phyloP scores from a whole-genome alignment of 495 filamentous ascomycete genomes.

The Daldinia grandis region DNA sequence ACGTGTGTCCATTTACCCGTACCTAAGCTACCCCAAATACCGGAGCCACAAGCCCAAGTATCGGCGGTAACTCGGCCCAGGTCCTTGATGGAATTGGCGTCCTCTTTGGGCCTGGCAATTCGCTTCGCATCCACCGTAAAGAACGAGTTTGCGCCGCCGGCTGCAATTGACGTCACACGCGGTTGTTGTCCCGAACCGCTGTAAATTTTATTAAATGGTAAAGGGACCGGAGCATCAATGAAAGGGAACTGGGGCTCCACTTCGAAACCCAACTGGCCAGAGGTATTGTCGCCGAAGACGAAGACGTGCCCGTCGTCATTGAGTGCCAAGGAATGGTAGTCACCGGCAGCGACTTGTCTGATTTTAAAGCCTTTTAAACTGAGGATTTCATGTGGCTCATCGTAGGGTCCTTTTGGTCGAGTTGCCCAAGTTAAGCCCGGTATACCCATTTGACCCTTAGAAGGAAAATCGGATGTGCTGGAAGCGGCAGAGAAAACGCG shows the following conservation, averaged over 20 bases:
- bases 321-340: conserved; percentile 83
- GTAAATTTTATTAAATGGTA: conserved; percentile 78
- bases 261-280: conserved; percentile 85
- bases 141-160: conserved; percentile 86
- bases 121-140: conserved; percentile 82
- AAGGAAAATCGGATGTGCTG: conserved; percentile 78
- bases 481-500: conserved; percentile 87
- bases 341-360: conserved; percentile 78
- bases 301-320: conserved; percentile 81
- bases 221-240: conserved; percentile 71
- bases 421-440: conserved; percentile 81
- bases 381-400: conserved; percentile 74
- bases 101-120: conserved; percentile 54
- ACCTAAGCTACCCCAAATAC: conserved; percentile 83
- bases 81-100: conserved; percentile 42
- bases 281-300: conserved; percentile 88
- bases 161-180: conserved; percentile 75
- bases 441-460: conserved; percentile 85
- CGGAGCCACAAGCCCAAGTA: conserved; percentile 84
- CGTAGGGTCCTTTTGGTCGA: conserved; percentile 78
- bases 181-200: conserved; percentile 64
- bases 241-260: conserved; percentile 65
- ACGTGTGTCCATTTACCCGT: conserved; percentile 91
- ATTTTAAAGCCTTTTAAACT: conserved; percentile 66
- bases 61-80: conserved; percentile 69